Evolutionary conservation across 1,139 yeast species (phyloP).

Genomic region (Insectozyma bohioensis): DNA sequence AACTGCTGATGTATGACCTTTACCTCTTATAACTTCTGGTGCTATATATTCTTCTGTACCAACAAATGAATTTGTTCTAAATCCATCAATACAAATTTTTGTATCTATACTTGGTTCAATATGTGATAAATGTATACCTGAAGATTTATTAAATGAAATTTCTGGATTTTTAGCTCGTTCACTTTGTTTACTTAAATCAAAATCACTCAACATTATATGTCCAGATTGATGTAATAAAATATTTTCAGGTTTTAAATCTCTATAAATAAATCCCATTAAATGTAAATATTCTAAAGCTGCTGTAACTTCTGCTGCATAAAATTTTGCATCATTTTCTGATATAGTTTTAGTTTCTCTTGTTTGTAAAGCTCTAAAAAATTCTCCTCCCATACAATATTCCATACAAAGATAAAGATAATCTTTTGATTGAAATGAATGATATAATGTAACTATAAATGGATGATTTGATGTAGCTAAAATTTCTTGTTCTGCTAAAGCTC

Average conservation of each 20-base stretch:
- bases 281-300: slow-evolving; percentile 96
- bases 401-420: slow-evolving; percentile 92
- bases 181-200: slow-evolving; percentile 90
- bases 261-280: slow-evolving; percentile 92
- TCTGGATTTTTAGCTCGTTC: slow-evolving; percentile 63
- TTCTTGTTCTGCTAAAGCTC: slow-evolving; percentile 96
- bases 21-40: slow-evolving; percentile 95
- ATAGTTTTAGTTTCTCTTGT: slow-evolving; percentile 86
- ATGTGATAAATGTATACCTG: slow-evolving; percentile 16
- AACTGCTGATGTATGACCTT: slow-evolving; percentile 96
- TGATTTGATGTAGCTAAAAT: slow-evolving; percentile 93
- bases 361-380: slow-evolving; percentile 93
- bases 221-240: slow-evolving; percentile 92
- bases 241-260: slow-evolving; percentile 95
- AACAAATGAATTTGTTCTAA: slow-evolving; percentile 94
- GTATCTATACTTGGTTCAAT: slow-evolving; percentile 65
- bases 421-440: slow-evolving; percentile 94
- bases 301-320: slow-evolving; percentile 95
- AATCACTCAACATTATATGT: slow-evolving; percentile 96
- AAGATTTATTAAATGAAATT: slow-evolving; percentile 31
- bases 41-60: slow-evolving; percentile 99
- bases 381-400: slow-evolving; percentile 99
- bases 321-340: slow-evolving; percentile 83
- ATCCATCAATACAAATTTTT: slow-evolving; percentile 91
- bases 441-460: slow-evolving; percentile 93